phyloP scores from a whole-genome alignment of 768 basidiomycete species.

The Termitomyces sp. region DNA sequence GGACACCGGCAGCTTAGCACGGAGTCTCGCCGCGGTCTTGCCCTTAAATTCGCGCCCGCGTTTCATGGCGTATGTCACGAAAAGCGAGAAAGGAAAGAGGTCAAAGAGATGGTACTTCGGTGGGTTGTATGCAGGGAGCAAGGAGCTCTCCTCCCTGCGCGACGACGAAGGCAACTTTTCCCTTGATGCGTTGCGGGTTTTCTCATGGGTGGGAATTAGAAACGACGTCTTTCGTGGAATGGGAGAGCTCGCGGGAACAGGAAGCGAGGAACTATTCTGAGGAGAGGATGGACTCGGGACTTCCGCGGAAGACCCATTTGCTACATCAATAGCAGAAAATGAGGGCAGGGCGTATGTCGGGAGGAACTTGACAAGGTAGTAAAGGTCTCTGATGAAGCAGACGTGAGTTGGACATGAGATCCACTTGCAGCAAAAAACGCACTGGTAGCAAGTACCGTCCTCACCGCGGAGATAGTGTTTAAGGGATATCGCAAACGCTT shows the following conservation, averaged over 20 bases:
- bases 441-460: conserved; percentile 47
- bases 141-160: conserved; percentile 39
- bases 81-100: conserved; percentile 66
- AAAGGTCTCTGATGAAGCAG: conserved; percentile 45
- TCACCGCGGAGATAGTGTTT: conserved; percentile 72
- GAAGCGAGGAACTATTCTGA: conserved; percentile 22
- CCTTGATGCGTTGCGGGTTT: background rate
- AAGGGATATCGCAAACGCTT: conserved; percentile 61
- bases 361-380: conserved; percentile 71
- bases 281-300: conserved; percentile 20
- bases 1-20: conserved; percentile 48
- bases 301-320: background rate
- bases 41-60: conserved; percentile 52
- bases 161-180: conserved; percentile 36
- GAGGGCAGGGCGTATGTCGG: conserved; percentile 58
- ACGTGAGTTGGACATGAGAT: conserved; percentile 18
- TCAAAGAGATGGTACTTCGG: conserved; percentile 62
- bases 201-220: background rate
- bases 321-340: conserved; percentile 32
- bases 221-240: conserved; percentile 18
- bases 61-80: conserved; percentile 44
- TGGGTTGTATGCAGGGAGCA: conserved; percentile 54
- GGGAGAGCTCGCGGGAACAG: conserved; percentile 23
- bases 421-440: conserved; percentile 10
- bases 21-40: conserved; percentile 55